phyloP scores from a whole-genome alignment of 139 green algal genomes.

The Choricystis sp. region DNA sequence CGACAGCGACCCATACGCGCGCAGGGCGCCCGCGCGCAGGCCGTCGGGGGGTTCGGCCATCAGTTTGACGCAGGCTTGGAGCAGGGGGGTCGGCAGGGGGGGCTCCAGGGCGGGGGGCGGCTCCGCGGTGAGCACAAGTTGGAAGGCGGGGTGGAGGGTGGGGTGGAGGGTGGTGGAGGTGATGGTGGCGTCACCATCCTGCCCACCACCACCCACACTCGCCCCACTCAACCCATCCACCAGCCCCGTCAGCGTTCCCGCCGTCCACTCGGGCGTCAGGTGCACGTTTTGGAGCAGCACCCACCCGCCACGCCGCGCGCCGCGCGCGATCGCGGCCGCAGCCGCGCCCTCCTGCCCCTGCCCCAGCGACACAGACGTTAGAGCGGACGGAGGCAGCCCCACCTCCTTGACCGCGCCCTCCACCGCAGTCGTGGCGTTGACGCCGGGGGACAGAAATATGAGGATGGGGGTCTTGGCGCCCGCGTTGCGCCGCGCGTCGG shows the following conservation, averaged over 20 bases:
- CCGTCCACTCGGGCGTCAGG: conserved; percentile 73
- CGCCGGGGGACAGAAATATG: conserved; percentile 73
- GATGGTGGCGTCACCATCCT: background rate
- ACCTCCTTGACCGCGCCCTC: conserved; percentile 59
- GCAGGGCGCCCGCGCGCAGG: conserved; percentile 52
- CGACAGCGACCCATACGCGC: conserved; percentile 61
- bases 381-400: conserved; percentile 50
- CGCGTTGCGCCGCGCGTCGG: conserved; percentile 5
- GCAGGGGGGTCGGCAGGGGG: conserved; percentile 62
- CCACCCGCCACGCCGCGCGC: conserved; percentile 76
- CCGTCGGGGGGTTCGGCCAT: conserved; percentile 84
- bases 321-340: conserved; percentile 59
- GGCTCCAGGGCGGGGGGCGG: conserved; percentile 64
- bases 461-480: conserved; percentile 62
- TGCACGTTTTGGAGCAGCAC: conserved; percentile 86
- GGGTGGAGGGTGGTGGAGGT: no score
- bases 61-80: conserved; percentile 78
- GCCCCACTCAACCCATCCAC: conserved; percentile 70
- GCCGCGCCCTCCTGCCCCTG: conserved; percentile 75
- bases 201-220: background rate
- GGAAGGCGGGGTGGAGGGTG: background rate
- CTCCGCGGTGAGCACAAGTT: conserved; percentile 80
- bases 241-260: conserved; percentile 54
- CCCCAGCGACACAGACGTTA: conserved; percentile 57
- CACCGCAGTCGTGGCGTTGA: conserved; percentile 60